Percentiles rank a stretch among this genome's conserved stretches.
Evolutionary conservation across 176 grass and related monocot species (phyloP).

Genomic region (Elymus sibiricus): DNA sequence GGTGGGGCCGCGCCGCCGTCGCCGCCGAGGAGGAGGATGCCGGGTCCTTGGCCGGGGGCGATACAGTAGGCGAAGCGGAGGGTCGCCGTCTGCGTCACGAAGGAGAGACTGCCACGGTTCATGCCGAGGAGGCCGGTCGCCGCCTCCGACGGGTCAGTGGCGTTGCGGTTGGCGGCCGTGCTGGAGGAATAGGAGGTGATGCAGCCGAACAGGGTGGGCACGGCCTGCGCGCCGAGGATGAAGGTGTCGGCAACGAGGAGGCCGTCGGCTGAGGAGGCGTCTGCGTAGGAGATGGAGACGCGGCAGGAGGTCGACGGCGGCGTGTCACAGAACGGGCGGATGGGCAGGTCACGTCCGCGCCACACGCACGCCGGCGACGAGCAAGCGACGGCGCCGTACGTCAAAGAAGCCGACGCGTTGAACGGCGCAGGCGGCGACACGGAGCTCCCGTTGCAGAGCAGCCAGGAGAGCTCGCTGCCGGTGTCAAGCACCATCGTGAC

Average conservation of each 20-base stretch:
- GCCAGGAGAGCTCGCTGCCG: constrained; percentile 89
- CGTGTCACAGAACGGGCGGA: constrained; percentile 48
- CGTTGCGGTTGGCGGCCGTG: neutral
- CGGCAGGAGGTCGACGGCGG: constrained; percentile 40
- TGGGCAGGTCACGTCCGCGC: constrained; percentile 59
- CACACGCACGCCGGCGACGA: constrained; percentile 51
- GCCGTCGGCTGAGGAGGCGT: constrained; percentile 65
- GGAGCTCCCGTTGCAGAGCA: constrained; percentile 60
- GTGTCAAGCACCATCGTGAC: constrained; percentile 87
- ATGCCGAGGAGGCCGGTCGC: constrained; percentile 64
- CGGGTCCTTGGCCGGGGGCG: constrained; percentile 37
- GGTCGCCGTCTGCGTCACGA: constrained; percentile 66
- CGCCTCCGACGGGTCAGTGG: neutral
- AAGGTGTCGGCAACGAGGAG: constrained; percentile 57
- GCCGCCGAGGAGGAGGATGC: constrained; percentile 71
- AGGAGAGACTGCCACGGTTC: constrained; percentile 82
- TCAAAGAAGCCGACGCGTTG: constrained; percentile 35
- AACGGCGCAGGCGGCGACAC: constrained; percentile 8
- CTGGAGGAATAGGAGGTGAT: constrained; percentile 54
- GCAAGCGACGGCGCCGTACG: constrained; percentile 50
- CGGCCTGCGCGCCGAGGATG: constrained; percentile 30
- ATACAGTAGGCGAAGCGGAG: constrained; percentile 81
- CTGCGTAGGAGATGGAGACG: constrained; percentile 76
- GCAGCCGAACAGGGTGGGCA: constrained; percentile 69
- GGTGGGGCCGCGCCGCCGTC: neutral